Percentiles rank a stretch among this genome's conserved stretches.
phyloP scores from a whole-genome alignment of 2,329 filamentous ascomycete genomes.

The Talaromyces rugulosus region DNA sequence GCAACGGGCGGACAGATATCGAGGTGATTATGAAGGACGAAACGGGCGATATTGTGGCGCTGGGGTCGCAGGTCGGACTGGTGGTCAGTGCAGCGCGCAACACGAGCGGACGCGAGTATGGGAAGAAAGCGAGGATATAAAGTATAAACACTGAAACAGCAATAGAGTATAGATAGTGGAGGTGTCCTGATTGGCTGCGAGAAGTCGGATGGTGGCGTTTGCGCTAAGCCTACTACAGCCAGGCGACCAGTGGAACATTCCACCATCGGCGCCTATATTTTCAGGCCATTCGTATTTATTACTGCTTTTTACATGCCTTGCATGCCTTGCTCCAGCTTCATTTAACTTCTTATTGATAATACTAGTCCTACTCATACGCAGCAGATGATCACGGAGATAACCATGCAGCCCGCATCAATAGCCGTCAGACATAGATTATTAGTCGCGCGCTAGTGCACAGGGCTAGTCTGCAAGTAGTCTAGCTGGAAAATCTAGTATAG shows the following conservation, averaged over 20 bases:
- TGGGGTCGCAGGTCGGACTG: constrained; percentile 65
- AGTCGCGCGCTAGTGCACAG: neutral
- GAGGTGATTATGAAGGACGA: constrained; percentile 66
- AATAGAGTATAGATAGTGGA: neutral
- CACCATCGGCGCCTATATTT: neutral
- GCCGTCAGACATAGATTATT: neutral
- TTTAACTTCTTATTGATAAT: too few relatives aligned
- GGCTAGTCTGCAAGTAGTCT: neutral
- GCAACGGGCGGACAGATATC: constrained; percentile 69
- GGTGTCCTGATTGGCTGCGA: neutral
- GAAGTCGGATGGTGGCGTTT: neutral
- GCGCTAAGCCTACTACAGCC: neutral
- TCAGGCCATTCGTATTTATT: neutral
- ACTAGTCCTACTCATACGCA: too few relatives aligned
- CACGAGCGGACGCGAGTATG: constrained; percentile 45
- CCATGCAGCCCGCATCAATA: neutral
- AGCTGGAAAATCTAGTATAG: neutral
- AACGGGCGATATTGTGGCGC: constrained; percentile 59
- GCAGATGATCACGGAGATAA: neutral
- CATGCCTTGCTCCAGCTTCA: too few relatives aligned
- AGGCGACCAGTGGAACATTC: neutral
- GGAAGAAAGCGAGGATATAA: constrained; percentile 19
- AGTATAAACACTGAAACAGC: constrained; percentile 1
- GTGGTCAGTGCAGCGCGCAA: constrained; percentile 63
- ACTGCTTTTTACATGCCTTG: too few relatives aligned